Evolutionary conservation across 495 filamentous ascomycete species (phyloP), one percentile per base, ranked within the genome.

Genomic region (Trichoderma reesei): DNA sequence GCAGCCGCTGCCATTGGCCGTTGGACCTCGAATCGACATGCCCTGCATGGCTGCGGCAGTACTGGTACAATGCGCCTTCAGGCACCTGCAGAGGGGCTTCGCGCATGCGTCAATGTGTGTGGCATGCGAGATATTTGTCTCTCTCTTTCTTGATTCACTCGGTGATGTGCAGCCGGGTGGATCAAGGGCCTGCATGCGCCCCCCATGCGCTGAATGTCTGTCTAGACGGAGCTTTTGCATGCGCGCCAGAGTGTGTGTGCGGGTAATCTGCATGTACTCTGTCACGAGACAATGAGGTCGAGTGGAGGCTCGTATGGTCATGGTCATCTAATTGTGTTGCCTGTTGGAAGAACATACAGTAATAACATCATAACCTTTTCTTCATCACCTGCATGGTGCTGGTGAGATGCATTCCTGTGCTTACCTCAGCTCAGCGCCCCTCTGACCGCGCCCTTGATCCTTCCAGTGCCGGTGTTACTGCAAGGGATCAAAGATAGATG

Each of bases 81-180:
- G 9, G 51, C 26, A 8, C 9, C 11, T 56, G 51, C 51, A 13
- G 20, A 34, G 26, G 26, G 26, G 26, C 26, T 26, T 26, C 9
- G 26, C 51, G 51, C 31, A 56, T 56, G 51, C 31, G 44, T 26
- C 44, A 7, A 48, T 48, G 44, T 48, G 44, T 48, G 20, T 18
- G 18, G 51, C 18, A 56, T 56, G 51, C 51, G 51, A 56, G 51
- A 56, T 56, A 18, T 56, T 56, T 56, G 33, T n/a, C 34, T 56
- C 51, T n/a, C 34, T 56, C 51, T 56, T 56, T 56, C 14, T 8
- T 56, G 26, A 33, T 56, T 56, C 26, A 33, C 51, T 56, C 26
- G 26, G 26, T 31, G 9, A 54, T 20, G 6, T 54, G 20, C 46
- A 56, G 31, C 51, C 11, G 31, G 51, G 51, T 31, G 20, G 48